Conservation (phyloP, 2,329 filamentous ascomycete genomes). For the Fonsecaea monophora region DNA sequence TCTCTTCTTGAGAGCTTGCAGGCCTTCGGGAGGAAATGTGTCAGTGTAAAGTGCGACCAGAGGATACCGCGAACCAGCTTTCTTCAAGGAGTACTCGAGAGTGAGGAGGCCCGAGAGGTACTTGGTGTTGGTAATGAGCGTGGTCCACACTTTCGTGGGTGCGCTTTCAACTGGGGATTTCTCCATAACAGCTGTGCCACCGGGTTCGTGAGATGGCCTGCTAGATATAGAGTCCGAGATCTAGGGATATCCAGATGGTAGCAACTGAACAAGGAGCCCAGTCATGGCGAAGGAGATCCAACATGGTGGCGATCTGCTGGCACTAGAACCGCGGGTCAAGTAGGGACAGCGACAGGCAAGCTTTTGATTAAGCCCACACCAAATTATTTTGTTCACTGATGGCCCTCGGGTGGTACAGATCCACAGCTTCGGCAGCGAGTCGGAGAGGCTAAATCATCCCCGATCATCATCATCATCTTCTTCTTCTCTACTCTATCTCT, state of each 20-base stretch:
- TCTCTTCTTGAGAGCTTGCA: conserved; percentile 71
- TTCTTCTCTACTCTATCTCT: neutral
- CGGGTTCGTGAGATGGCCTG: conserved; percentile 4
- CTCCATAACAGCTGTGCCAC: conserved; percentile 6
- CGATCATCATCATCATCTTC: conserved; percentile 1
- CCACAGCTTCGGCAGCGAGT: neutral
- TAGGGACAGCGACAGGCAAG: conserved; percentile 1
- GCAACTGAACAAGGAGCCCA: conserved; percentile 18
- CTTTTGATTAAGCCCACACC: conserved; percentile 14
- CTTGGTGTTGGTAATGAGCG: conserved; percentile 80
- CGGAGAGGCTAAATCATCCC: conserved; percentile 33
- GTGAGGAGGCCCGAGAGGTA: conserved; percentile 85
- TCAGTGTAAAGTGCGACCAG: conserved; percentile 85
- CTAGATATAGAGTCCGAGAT: neutral
- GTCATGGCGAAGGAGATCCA: neutral
- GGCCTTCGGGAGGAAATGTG: conserved; percentile 71
- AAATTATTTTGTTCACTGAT: neutral
- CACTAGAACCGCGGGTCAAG: neutral
- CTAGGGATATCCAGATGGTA: neutral
- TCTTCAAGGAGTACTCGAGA: conserved; percentile 76
- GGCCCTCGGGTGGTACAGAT: neutral
- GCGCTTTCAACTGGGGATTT: neutral
- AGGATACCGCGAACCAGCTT: conserved; percentile 71
- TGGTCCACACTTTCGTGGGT: conserved; percentile 74
- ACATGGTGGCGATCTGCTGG: conserved; percentile 10